phyloP scores from a whole-genome alignment of 1,139 yeast species.

The Trichomonascaceae sp. region DNA sequence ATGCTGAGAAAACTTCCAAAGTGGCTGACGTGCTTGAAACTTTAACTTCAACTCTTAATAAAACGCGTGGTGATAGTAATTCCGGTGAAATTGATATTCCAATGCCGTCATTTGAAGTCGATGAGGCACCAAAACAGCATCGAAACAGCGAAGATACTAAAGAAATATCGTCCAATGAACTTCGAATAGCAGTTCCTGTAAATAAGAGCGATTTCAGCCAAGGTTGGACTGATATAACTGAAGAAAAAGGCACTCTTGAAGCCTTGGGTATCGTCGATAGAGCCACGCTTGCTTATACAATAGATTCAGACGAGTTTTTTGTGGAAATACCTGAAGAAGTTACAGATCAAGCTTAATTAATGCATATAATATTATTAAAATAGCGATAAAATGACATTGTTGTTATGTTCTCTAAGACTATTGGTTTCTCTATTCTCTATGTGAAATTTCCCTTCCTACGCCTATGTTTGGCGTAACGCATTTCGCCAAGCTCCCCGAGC shows the following conservation, averaged over 20 bases:
- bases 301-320: slow-evolving; percentile 13
- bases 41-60: slow-evolving; percentile 15
- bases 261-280: slow-evolving; percentile 18
- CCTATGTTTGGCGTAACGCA: slow-evolving; percentile 13
- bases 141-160: not conserved
- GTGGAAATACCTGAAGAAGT: slow-evolving; percentile 16
- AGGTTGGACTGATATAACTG: slow-evolving; percentile 19
- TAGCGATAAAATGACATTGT: not conserved
- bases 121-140: slow-evolving; percentile 7
- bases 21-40: slow-evolving; percentile 8
- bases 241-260: slow-evolving; percentile 12
- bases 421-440: not conserved
- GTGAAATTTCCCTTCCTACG: not conserved
- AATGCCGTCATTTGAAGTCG: slow-evolving; percentile 20
- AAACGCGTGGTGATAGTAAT: slow-evolving; percentile 9
- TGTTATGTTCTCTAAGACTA: not conserved
- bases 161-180: slow-evolving; percentile 1
- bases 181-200: slow-evolving; percentile 17
- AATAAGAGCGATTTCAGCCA: slow-evolving; percentile 11
- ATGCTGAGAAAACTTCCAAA: slow-evolving; percentile 10
- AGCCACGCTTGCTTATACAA: slow-evolving; percentile 16
- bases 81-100: slow-evolving; percentile 20
- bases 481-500: slow-evolving; percentile 17
- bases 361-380: not conserved
- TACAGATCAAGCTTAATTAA: slow-evolving; percentile 8